phyloP scores from a whole-genome alignment of 345 rosid species.

The Balakata baccata region DNA sequence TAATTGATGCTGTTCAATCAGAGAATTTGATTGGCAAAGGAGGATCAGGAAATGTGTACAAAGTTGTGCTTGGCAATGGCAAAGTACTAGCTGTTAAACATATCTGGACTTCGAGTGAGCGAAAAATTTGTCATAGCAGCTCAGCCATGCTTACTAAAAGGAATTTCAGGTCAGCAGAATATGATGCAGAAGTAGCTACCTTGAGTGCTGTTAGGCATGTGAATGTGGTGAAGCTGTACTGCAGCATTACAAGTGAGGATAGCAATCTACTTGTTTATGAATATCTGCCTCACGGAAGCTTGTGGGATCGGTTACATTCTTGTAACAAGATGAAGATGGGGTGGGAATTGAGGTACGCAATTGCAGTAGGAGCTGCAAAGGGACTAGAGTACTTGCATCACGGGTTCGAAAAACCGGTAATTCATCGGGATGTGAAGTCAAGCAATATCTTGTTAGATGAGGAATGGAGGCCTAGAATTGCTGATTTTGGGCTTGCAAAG shows the following conservation, averaged over 20 bases:
- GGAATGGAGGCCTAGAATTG: conserved; percentile 76
- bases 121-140: conserved; percentile 40
- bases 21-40: conserved; percentile 87
- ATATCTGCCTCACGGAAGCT: conserved; percentile 74
- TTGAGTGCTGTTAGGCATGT: conserved; percentile 74
- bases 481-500: conserved; percentile 88
- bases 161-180: conserved; percentile 40
- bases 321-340: conserved; percentile 46
- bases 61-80: conserved; percentile 51
- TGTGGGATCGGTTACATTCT: conserved; percentile 80
- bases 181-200: conserved; percentile 64
- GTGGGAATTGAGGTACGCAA: conserved; percentile 63
- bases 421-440: conserved; percentile 84
- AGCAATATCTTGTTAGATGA: conserved; percentile 81
- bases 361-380: conserved; percentile 75
- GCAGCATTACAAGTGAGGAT: conserved; percentile 84
- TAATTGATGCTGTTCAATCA: conserved; percentile 49
- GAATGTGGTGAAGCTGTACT: conserved; percentile 79
- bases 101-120: conserved; percentile 40
- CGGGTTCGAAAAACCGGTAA: conserved; percentile 63
- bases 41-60: conserved; percentile 82
- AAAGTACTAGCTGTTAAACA: conserved; percentile 80
- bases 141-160: conserved; percentile 41
- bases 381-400: conserved; percentile 89
- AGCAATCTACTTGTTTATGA: conserved; percentile 82